Evolutionary conservation across 2,329 filamentous ascomycete species (phyloP).

Genomic region (Fusarium acutatum): DNA sequence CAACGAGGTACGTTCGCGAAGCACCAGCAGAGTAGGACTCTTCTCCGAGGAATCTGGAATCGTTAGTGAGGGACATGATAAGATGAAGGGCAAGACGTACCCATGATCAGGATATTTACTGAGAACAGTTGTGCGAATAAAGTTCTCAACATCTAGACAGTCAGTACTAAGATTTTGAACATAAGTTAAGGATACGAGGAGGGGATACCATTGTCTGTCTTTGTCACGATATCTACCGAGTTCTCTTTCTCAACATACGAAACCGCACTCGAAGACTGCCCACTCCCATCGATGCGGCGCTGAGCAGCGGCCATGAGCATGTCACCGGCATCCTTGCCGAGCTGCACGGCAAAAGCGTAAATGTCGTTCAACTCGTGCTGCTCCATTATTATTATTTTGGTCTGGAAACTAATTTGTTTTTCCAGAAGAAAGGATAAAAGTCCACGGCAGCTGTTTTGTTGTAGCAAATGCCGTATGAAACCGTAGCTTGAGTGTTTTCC

Average conservation of each 20-base stretch:
- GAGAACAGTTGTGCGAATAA: constrained; percentile 69
- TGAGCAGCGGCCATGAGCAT: constrained; percentile 70
- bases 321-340: constrained; percentile 74
- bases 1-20: constrained; percentile 74
- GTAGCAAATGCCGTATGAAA: constrained; percentile 27
- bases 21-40: constrained; percentile 76
- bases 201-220: constrained; percentile 73
- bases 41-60: constrained; percentile 75
- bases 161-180: not conserved
- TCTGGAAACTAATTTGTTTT: constrained; percentile 1
- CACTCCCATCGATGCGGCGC: constrained; percentile 38
- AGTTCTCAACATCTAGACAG: constrained; percentile 72
- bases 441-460: constrained; percentile 15
- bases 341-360: constrained; percentile 74
- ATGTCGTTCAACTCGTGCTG: constrained; percentile 67
- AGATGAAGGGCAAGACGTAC: constrained; percentile 52
- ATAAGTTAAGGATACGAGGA: not conserved
- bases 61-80: not conserved
- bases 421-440: constrained; percentile 4
- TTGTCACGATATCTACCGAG: constrained; percentile 79
- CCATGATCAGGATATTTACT: constrained; percentile 71
- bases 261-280: constrained; percentile 25
- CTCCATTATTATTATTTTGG: constrained; percentile 38
- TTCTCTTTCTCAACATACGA: constrained; percentile 71
- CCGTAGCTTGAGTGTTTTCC: constrained; percentile 5